Conservation (phyloP, 345 rosid species). For the Gossypium longicalyx region DNA sequence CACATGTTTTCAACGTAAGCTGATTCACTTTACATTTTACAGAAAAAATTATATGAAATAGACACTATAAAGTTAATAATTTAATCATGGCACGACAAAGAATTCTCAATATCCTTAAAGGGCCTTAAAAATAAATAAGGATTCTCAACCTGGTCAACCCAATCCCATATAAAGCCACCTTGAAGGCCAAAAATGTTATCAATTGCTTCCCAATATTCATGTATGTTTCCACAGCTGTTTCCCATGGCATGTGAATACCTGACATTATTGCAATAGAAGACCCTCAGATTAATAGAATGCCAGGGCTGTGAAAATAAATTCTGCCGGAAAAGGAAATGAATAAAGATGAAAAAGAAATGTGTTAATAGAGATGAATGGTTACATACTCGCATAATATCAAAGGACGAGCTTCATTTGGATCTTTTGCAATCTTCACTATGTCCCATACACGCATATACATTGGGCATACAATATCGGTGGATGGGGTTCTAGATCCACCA, state of each 20-base stretch:
- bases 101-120: background rate
- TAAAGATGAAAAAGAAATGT: slow-evolving; percentile 22
- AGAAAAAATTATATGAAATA: background rate
- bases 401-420: slow-evolving; percentile 79
- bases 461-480: slow-evolving; percentile 93
- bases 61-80: background rate
- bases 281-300: slow-evolving; percentile 17
- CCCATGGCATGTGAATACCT: slow-evolving; percentile 99
- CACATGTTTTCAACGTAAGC: background rate
- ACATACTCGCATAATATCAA: slow-evolving; percentile 98
- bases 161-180: slow-evolving; percentile 99
- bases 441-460: slow-evolving; percentile 99
- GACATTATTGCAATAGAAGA: slow-evolving; percentile 27
- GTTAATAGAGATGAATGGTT: background rate
- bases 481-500: slow-evolving; percentile 86
- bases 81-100: background rate
- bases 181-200: slow-evolving; percentile 92
- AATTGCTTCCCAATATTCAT: slow-evolving; percentile 92
- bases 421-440: slow-evolving; percentile 89
- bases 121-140: background rate
- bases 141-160: slow-evolving; percentile 87
- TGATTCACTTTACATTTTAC: background rate
- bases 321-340: background rate
- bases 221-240: slow-evolving; percentile 86
- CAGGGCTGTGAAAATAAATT: background rate